A percentile compares a stretch with the other conserved stretches of the same genome.
Conservation (phyloP, 257 asterid species). For the Fraxinus cuspidata region DNA sequence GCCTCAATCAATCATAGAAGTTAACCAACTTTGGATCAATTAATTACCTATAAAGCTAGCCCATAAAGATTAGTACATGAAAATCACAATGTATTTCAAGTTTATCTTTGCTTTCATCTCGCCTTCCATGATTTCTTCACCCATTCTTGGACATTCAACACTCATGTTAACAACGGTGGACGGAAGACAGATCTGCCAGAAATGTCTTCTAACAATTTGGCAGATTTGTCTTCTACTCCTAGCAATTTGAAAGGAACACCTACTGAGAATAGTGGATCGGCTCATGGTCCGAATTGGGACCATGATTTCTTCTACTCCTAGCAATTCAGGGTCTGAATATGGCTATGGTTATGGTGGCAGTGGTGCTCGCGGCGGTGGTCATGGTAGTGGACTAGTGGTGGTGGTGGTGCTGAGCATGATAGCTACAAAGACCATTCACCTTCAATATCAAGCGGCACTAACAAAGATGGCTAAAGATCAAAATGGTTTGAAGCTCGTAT, state of each 20-base stretch:
- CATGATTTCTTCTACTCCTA: too few species aligned
- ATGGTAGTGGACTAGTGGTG: conserved; percentile 51
- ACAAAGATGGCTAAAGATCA: conserved; percentile 32
- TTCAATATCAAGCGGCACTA: conserved; percentile 10
- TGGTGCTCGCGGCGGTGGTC: conserved; percentile 47
- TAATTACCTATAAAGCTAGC: too few species aligned
- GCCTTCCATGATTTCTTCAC: conserved; percentile 23
- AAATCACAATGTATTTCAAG: conserved; percentile 23
- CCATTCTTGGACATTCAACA: conserved; percentile 18
- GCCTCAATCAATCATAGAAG: conserved; percentile 27
- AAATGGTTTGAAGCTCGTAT: background rate
- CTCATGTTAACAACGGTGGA: conserved; percentile 13
- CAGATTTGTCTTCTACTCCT: background rate
- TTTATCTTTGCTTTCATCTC: conserved; percentile 24
- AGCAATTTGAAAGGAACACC: conserved; percentile 26
- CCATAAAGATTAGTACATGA: background rate
- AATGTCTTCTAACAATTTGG: background rate
- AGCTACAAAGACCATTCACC: conserved; percentile 5
- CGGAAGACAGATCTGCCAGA: conserved; percentile 23
- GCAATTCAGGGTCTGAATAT: conserved; percentile 34
- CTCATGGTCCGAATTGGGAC: conserved; percentile 50
- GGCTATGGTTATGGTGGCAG: conserved; percentile 50
- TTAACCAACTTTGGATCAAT: background rate
- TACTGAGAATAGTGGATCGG: conserved; percentile 43
- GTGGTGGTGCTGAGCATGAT: conserved; percentile 27